phyloP scores from a whole-genome alignment of 2,329 filamentous ascomycete species.

The Scytalidium sp. region DNA sequence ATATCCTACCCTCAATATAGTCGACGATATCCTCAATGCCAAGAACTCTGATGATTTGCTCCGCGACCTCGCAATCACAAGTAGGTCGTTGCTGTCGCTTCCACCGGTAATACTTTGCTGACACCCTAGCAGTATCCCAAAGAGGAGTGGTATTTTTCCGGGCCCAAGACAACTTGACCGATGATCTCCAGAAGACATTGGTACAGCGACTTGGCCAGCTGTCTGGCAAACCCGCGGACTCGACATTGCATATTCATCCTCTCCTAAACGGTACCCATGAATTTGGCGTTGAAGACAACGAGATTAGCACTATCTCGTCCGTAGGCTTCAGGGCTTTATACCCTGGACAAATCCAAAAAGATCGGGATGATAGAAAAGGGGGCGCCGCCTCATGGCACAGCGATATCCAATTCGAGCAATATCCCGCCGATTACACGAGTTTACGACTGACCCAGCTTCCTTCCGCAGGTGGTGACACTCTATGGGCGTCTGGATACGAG shows the following conservation, averaged over 20 bases:
- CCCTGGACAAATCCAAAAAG: too few relatives aligned
- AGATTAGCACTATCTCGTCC: conserved; percentile 54
- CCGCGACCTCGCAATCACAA: conserved; percentile 49
- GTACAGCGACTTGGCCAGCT: conserved; percentile 57
- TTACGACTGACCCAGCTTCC: conserved; percentile 57
- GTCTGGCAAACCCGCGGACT: conserved; percentile 53
- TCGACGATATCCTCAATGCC: conserved; percentile 60
- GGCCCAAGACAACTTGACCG: conserved; percentile 43
- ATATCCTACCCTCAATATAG: conserved; percentile 55
- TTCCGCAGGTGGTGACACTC: conserved; percentile 47
- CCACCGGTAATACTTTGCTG: neutral
- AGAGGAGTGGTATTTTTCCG: conserved; percentile 48
- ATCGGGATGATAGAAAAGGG: neutral
- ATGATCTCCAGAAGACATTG: conserved; percentile 40
- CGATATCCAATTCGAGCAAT: conserved; percentile 43
- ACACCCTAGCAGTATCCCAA: conserved; percentile 39
- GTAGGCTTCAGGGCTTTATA: conserved; percentile 27
- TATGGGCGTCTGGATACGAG: conserved; percentile 47
- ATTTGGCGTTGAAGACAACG: conserved; percentile 45
- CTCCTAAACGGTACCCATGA: conserved; percentile 48
- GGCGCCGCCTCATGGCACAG: conserved; percentile 43
- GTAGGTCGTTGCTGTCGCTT: conserved; percentile 34
- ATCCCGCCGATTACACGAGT: conserved; percentile 48
- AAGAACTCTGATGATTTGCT: conserved; percentile 61
- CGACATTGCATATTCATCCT: conserved; percentile 53